Conservation (phyloP, 768 basidiomycete genomes). For the Paxillus involutus region DNA sequence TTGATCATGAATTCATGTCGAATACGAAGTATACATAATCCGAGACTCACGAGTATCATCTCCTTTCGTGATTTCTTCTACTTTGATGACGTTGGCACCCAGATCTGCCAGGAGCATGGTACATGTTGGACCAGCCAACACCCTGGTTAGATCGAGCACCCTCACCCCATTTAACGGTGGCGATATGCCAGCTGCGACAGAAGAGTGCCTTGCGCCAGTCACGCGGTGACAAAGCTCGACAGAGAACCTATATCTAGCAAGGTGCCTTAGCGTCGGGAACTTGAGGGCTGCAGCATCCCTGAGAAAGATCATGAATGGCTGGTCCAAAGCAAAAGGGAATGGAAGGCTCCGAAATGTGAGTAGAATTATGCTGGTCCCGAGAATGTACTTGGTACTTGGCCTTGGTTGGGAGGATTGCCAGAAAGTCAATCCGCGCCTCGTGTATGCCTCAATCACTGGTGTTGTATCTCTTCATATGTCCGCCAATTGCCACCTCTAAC, state of each 20-base stretch:
- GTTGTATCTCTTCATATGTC: conserved; percentile 11
- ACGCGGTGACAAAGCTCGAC: not conserved
- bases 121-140: conserved; percentile 89
- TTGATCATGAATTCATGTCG: conserved; percentile 11
- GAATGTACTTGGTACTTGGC: no score
- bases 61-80: conserved; percentile 77
- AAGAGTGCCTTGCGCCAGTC: conserved; percentile 10
- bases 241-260: not conserved
- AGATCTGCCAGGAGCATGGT: conserved; percentile 93
- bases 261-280: not conserved
- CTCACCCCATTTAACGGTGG: conserved; percentile 80
- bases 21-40: conserved; percentile 5
- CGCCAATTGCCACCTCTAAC: not conserved
- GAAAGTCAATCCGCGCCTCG: conserved; percentile 73
- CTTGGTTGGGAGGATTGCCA: conserved; percentile 83
- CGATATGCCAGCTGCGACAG: conserved; percentile 49
- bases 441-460: conserved; percentile 93
- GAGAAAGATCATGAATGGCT: conserved; percentile 9
- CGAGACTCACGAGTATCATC: conserved; percentile 80
- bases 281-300: not conserved
- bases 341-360: not conserved
- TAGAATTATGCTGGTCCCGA: no score
- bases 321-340: not conserved
- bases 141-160: conserved; percentile 87
- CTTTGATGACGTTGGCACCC: conserved; percentile 91